Evolutionary conservation across 768 basidiomycete genomes (phyloP).

Genomic region (Suillus placidus): DNA sequence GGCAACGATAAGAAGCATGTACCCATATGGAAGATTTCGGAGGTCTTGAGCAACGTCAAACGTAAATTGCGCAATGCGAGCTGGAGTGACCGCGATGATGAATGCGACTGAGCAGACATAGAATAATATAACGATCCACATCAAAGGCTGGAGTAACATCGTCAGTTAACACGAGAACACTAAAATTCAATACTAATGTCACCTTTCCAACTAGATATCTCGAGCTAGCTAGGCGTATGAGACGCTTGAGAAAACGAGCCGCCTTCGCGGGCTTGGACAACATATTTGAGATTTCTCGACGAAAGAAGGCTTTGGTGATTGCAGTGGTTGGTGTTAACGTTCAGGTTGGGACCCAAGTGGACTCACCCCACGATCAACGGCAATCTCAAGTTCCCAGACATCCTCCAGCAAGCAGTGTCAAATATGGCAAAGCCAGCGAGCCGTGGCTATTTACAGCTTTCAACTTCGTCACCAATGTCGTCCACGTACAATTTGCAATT

Average conservation of each 20-base stretch:
- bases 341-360: background rate
- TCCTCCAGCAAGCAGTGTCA: background rate
- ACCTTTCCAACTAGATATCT: slow-evolving; percentile 65
- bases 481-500: background rate
- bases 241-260: slow-evolving; percentile 30
- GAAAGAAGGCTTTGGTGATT: slow-evolving; percentile 26
- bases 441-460: background rate
- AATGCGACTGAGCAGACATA: slow-evolving; percentile 49
- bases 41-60: slow-evolving; percentile 70
- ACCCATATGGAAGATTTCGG: slow-evolving; percentile 61
- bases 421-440: background rate
- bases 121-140: slow-evolving; percentile 61
- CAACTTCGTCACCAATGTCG: background rate
- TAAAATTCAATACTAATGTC: background rate
- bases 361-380: background rate
- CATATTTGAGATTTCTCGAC: background rate
- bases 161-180: background rate
- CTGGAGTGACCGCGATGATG: slow-evolving; percentile 58
- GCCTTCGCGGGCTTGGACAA: background rate
- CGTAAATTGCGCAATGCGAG: slow-evolving; percentile 65
- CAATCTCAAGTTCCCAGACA: background rate
- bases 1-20: slow-evolving; percentile 52
- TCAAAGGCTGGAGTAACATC: slow-evolving; percentile 46
- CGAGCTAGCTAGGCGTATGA: slow-evolving; percentile 26
- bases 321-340: background rate